These are phyloP conservation scores for Epicoccum nigrum DNA, from an alignment of 2,329 filamentous ascomycete genomes.

Conservation along the genomic window DNA sequence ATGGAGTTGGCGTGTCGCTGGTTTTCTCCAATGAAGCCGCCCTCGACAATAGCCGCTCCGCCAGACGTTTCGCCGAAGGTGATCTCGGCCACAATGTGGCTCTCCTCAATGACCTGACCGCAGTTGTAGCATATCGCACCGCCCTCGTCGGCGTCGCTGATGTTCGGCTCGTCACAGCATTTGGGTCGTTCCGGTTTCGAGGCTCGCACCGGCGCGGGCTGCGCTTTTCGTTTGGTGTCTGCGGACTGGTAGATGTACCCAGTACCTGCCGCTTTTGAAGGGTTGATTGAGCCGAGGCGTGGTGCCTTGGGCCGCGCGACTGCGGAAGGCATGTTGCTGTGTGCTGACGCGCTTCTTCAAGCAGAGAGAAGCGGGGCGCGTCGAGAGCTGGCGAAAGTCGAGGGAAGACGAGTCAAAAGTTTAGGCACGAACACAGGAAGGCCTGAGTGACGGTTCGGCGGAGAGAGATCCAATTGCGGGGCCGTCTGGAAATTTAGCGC, in stretches of 20 bases:
- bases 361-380: neutral
- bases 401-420: slow-evolving; percentile 11
- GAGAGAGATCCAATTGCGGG: slow-evolving; percentile 10
- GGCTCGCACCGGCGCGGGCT: slow-evolving; percentile 25
- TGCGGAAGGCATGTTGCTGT: slow-evolving; percentile 18
- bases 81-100: slow-evolving; percentile 90
- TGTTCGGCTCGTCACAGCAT: slow-evolving; percentile 39
- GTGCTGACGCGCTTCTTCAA: neutral
- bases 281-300: slow-evolving; percentile 37
- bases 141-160: slow-evolving; percentile 30
- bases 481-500: slow-evolving; percentile 3
- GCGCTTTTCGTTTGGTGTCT: slow-evolving; percentile 28
- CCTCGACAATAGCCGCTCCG: slow-evolving; percentile 88
- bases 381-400: neutral
- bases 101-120: slow-evolving; percentile 81
- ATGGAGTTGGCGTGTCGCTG: slow-evolving; percentile 76
- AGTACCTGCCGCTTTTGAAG: slow-evolving; percentile 22
- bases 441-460: slow-evolving; percentile 15
- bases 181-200: slow-evolving; percentile 22
- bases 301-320: slow-evolving; percentile 24
- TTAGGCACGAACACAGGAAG: slow-evolving; percentile 19
- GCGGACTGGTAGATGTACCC: slow-evolving; percentile 25
- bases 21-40: slow-evolving; percentile 83
- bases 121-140: slow-evolving; percentile 71
- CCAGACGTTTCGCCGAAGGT: slow-evolving; percentile 86